Base-by-base conservation (phyloP, 2,329 filamentous ascomycete species). In the Neofusicoccum umdonicola region DNA sequence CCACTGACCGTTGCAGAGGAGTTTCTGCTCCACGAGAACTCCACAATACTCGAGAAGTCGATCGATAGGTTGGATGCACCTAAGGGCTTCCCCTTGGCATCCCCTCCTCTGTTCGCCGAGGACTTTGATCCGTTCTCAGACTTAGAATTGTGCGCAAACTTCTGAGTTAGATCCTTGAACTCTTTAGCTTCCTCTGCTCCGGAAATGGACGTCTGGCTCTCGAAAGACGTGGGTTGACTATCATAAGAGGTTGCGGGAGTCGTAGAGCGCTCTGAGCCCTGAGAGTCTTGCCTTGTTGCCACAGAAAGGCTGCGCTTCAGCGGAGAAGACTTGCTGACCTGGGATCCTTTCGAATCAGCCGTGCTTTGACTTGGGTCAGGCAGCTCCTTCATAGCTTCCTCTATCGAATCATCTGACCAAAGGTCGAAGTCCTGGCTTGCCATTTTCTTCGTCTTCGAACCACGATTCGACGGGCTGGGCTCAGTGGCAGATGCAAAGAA, bases 331-430 rank as follows among this genome's bases (percentile, higher is more conserved):
- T 37, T 47, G n/a, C 6, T 56, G 22, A 13, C 6, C 22, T 44
- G 37, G 15, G 61, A 50, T 22, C 3, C 7, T 12, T 48, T 65
- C 3, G 15, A 12, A 11, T 47, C 47, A 39, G 27, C 31, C 3
- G 19, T 4, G n/a, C 13, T 37, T 11, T 58, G 60, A 19, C 57
- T 66, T 7, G 74, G 65, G 62, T 77, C 76, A 45, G 72, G 73
- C 1, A 75, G 67, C 56, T 73, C 70, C 12, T 74, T 76, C 68
- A 80, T 74, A 7, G 77, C 80, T 22, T 81, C 78, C 22, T 78
- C 77, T 6, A 80, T 71, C 4, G 80, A 82, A 62, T 82, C 81
- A 66, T 83, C 81, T 3, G 81, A 82, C 71, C 76, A 82, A 1
- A 83, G 69, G 22, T 81, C 77, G 65, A 83, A 80, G 13, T 81